A percentile compares a stretch with the other conserved stretches of the same genome.
phyloP scores from a whole-genome alignment of 768 basidiomycete species.

The Phanerochaete carnosa region DNA sequence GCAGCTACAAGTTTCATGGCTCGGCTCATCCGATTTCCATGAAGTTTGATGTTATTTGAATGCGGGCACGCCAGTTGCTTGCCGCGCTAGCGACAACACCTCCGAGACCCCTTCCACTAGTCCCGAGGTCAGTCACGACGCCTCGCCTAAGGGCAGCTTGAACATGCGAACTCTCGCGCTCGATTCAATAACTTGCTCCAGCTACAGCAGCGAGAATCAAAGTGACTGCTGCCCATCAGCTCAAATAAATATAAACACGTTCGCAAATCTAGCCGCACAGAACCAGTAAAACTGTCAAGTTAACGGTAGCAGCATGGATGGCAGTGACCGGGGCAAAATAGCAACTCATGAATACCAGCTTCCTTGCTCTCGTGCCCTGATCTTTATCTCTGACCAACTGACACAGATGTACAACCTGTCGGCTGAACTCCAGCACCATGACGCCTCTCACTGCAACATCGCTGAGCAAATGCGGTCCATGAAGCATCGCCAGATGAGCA shows the following conservation, averaged over 20 bases:
- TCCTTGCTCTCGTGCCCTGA: slow-evolving; percentile 54
- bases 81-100: slow-evolving; percentile 47
- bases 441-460: too few species aligned
- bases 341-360: slow-evolving; percentile 23
- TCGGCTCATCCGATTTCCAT: too few species aligned
- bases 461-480: too few species aligned
- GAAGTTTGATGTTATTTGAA: slow-evolving; percentile 86
- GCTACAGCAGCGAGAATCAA: slow-evolving; percentile 50
- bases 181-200: slow-evolving; percentile 56
- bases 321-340: slow-evolving; percentile 18
- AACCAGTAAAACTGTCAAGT: slow-evolving; percentile 20
- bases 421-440: too few species aligned
- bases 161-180: slow-evolving; percentile 66
- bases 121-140: slow-evolving; percentile 68
- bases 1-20: slow-evolving; percentile 77
- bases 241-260: slow-evolving; percentile 51
- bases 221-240: slow-evolving; percentile 33
- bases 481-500: too few species aligned
- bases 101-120: slow-evolving; percentile 74
- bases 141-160: slow-evolving; percentile 59
- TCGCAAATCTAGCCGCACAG: slow-evolving; percentile 26
- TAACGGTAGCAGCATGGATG: background rate
- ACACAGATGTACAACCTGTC: slow-evolving; percentile 45
- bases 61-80: slow-evolving; percentile 81
- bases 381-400: slow-evolving; percentile 71